Evolutionary conservation across 2,329 filamentous ascomycete species (phyloP).

Genomic region (Penicillium aurantiogriseum): DNA sequence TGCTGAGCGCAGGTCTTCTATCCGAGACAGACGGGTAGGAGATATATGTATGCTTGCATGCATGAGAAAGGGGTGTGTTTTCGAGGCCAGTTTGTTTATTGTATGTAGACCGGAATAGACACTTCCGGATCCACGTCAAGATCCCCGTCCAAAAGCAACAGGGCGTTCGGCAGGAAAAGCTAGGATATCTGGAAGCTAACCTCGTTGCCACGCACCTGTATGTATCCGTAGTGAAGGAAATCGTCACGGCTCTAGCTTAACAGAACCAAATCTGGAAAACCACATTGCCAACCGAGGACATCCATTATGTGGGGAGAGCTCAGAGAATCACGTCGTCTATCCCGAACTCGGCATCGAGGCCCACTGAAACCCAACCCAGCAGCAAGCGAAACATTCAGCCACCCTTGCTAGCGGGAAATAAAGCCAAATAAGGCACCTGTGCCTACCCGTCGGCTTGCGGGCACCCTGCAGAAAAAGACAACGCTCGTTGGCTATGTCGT

Average conservation of each 20-base stretch:
- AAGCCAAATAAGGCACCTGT: conserved; percentile 3
- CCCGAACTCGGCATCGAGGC: conserved; percentile 2
- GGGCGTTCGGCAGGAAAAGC: background rate
- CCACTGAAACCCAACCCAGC: background rate
- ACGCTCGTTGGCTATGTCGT: conserved; percentile 2
- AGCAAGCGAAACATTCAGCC: background rate
- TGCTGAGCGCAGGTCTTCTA: conserved; percentile 18
- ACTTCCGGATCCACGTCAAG: background rate
- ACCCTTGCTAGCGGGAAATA: background rate
- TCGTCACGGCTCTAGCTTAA: background rate
- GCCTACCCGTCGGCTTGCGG: conserved; percentile 1
- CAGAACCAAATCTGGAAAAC: background rate
- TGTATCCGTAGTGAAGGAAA: background rate
- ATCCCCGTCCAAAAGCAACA: too few relatives aligned
- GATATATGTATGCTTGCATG: conserved; percentile 15
- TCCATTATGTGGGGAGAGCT: background rate
- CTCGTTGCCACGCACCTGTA: background rate
- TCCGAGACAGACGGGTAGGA: conserved; percentile 24
- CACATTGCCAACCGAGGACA: background rate
- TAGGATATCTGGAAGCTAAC: background rate
- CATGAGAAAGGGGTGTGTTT: conserved; percentile 2
- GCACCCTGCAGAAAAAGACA: background rate
- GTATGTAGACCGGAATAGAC: background rate
- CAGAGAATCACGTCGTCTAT: background rate
- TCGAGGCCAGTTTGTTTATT: background rate